These are phyloP conservation scores for Calonectria henricotiae DNA, from an alignment of 2,329 filamentous ascomycete species.

Conservation along the genomic window DNA sequence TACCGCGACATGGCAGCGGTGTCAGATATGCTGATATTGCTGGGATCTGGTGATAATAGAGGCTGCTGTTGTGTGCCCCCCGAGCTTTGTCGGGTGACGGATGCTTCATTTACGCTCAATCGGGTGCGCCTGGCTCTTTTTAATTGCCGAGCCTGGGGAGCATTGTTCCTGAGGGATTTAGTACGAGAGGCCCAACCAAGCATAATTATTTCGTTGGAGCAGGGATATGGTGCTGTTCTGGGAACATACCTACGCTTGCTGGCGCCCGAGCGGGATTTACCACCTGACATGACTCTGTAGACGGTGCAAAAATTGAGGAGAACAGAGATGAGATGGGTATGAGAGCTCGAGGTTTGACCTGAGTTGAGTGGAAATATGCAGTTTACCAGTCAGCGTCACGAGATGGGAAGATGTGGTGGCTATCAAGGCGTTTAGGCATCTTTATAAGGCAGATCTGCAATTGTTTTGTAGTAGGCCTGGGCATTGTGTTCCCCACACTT, in stretches of 20 bases:
- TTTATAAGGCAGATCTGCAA: no score
- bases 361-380: background rate
- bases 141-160: background rate
- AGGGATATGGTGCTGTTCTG: background rate
- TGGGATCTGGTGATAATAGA: background rate
- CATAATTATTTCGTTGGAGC: background rate
- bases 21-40: background rate
- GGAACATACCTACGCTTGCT: background rate
- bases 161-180: background rate
- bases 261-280: background rate
- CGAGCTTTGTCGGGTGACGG: background rate
- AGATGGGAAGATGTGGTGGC: no score
- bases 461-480: no score
- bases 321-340: background rate
- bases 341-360: background rate
- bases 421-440: no score
- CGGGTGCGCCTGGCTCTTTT: background rate
- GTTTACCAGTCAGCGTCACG: background rate
- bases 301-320: background rate
- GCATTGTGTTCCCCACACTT: no score
- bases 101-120: no score
- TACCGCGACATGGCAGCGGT: background rate
- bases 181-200: background rate
- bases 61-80: background rate
- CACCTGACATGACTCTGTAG: background rate